These are phyloP conservation scores for Aspergillus alliaceus DNA, from an alignment of 2,329 filamentous ascomycete species.

Conservation along the genomic window DNA sequence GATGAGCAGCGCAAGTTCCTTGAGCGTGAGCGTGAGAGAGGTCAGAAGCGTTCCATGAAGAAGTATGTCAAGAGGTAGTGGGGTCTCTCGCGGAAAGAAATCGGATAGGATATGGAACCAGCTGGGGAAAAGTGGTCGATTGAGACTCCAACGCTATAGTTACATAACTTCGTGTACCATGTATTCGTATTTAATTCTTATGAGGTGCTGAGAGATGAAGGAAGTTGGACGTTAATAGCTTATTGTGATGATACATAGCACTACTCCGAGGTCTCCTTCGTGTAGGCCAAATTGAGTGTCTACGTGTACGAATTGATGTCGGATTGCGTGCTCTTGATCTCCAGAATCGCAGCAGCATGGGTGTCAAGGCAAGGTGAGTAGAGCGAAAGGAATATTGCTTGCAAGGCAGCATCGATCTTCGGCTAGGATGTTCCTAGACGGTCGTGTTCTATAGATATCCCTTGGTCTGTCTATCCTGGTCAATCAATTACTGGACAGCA, in stretches of 20 bases:
- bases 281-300: no score
- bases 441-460: not conserved
- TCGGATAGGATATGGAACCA: not conserved
- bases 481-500: not conserved
- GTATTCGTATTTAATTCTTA: constrained; percentile 20
- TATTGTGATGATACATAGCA: not conserved
- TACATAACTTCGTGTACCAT: constrained; percentile 24
- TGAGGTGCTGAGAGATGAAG: constrained; percentile 4
- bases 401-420: not conserved
- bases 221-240: constrained; percentile 3
- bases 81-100: constrained; percentile 27
- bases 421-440: not conserved
- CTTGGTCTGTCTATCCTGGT: not conserved
- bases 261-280: not conserved
- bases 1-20: constrained; percentile 85
- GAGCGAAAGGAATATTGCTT: not conserved
- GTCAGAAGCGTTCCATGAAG: constrained; percentile 63
- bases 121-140: constrained; percentile 15
- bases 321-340: no score
- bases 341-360: no score
- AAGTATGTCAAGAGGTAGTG: constrained; percentile 59
- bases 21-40: constrained; percentile 77
- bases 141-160: constrained; percentile 15
- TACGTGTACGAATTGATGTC: no score
- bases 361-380: no score